These are phyloP conservation scores for Rhizopogon sp. DNA, from an alignment of 768 basidiomycete species.

Conservation along the genomic window DNA sequence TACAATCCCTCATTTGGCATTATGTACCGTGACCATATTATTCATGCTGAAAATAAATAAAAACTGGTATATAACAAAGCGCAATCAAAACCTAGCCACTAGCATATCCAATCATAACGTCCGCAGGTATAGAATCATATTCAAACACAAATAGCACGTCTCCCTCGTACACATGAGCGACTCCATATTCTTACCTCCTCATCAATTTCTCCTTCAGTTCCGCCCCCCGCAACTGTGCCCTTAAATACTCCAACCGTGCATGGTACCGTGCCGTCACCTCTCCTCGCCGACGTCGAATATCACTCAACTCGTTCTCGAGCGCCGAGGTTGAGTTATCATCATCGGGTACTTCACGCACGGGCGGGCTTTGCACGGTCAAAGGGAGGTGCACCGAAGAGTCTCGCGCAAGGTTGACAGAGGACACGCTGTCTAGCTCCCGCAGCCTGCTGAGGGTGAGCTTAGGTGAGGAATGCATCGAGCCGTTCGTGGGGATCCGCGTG, in stretches of 20 bases:
- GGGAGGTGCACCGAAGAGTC: slow-evolving; percentile 20
- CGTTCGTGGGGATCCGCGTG: slow-evolving; percentile 18
- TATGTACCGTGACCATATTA: too few species aligned
- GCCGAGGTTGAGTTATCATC: slow-evolving; percentile 33
- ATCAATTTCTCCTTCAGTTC: slow-evolving; percentile 79
- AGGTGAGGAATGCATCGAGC: slow-evolving; percentile 18
- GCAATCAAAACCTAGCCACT: too few species aligned
- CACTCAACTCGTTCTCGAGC: slow-evolving; percentile 57
- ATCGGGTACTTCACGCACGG: slow-evolving; percentile 10
- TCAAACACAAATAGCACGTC: neutral
- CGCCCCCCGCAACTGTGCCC: slow-evolving; percentile 78
- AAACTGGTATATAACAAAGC: too few species aligned
- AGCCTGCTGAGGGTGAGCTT: slow-evolving; percentile 24
- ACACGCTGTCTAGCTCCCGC: slow-evolving; percentile 33
- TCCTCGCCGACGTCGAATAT: slow-evolving; percentile 62
- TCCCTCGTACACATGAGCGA: neutral
- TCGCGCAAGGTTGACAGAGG: slow-evolving; percentile 51
- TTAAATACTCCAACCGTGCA: slow-evolving; percentile 70
- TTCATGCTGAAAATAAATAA: too few species aligned
- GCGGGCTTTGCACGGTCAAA: slow-evolving; percentile 43
- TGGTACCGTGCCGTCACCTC: slow-evolving; percentile 74
- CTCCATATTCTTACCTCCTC: slow-evolving; percentile 40
- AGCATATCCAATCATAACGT: too few species aligned
- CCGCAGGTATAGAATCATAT: neutral
- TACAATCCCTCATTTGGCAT: neutral